phyloP scores from a whole-genome alignment of 1,284 basidiomycete genomes.

The Cystobasidium sp. region DNA sequence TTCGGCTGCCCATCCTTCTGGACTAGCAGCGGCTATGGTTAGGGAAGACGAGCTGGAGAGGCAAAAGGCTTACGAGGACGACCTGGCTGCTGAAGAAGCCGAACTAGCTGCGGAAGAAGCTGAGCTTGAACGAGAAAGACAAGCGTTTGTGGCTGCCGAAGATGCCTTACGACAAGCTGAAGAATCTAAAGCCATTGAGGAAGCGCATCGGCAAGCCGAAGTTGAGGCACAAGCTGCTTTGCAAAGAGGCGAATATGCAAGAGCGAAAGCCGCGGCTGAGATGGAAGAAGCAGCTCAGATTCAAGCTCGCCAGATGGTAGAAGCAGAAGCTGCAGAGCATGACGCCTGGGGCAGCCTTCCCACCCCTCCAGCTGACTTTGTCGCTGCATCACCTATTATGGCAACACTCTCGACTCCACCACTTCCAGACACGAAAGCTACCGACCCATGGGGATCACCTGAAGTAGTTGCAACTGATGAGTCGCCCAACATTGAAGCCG shows the following conservation, averaged over 20 bases:
- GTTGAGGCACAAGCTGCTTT: conserved; percentile 10
- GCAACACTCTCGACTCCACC: conserved; percentile 3
- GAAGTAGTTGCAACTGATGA: neutral
- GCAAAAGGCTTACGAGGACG: neutral
- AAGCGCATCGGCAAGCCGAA: conserved; percentile 12
- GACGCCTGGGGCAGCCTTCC: neutral
- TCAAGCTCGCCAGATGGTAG: conserved; percentile 6
- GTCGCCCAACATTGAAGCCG: neutral
- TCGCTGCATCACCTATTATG: neutral
- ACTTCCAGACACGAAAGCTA: neutral
- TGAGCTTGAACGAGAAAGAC: conserved; percentile 12
- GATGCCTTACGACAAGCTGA: neutral
- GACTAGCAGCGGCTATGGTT: neutral
- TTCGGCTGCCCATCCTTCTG: conserved; percentile 12
- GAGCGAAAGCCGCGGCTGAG: conserved; percentile 2
- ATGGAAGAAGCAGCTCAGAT: conserved; percentile 26
- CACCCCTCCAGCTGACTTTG: neutral
- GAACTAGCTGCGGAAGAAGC: conserved; percentile 17
- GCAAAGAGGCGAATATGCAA: conserved; percentile 2
- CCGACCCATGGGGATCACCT: conserved; percentile 4
- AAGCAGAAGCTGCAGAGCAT: conserved; percentile 1
- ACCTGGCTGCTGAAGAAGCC: neutral
- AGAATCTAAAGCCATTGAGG: neutral
- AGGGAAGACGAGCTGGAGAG: conserved; percentile 1
- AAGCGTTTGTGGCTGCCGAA: conserved; percentile 4